Conservation (phyloP, 225 moss, liverwort and hornwort genomes). For the Bryum argenteum region DNA sequence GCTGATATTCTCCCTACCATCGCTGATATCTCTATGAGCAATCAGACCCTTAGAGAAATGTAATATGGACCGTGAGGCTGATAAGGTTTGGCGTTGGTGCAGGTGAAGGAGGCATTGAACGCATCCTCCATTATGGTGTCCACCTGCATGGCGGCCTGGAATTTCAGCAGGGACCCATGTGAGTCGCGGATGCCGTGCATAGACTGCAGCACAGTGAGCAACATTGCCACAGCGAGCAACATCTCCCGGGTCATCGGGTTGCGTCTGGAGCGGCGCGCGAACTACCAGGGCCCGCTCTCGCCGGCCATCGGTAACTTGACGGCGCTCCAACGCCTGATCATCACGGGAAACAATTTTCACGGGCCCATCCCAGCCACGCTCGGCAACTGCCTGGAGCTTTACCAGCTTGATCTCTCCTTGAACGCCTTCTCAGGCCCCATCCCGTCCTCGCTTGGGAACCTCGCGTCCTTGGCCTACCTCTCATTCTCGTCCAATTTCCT, state of each 20-base stretch:
- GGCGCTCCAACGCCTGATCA: constrained; percentile 38
- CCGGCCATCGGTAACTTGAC: constrained; percentile 48
- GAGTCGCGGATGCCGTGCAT: constrained; percentile 42
- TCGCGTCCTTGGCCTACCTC: constrained; percentile 38
- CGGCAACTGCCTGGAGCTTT: constrained; percentile 26
- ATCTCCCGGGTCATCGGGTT: constrained; percentile 44
- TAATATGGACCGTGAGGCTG: constrained; percentile 2
- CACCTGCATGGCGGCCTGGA: constrained; percentile 52
- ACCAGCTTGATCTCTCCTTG: constrained; percentile 49
- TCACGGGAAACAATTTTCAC: constrained; percentile 46
- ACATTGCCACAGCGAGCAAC: constrained; percentile 14
- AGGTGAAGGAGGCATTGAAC: constrained; percentile 56
- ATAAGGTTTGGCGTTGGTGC: constrained; percentile 1
- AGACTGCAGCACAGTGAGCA: constrained; percentile 37
- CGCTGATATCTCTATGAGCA: too few relatives aligned
- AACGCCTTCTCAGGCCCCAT: constrained; percentile 46
- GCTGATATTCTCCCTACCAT: too few relatives aligned
- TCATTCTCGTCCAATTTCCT: constrained; percentile 42
- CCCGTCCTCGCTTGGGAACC: constrained; percentile 42
- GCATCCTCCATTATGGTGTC: constrained; percentile 49
- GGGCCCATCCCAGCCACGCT: constrained; percentile 46
- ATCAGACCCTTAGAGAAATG: too few relatives aligned
- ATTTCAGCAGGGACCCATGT: constrained; percentile 54
- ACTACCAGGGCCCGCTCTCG: constrained; percentile 49
- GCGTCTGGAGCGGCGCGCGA: constrained; percentile 47